Evolutionary conservation across 2,329 filamentous ascomycete genomes (phyloP).

Genomic region (Fusarium cicatricum): DNA sequence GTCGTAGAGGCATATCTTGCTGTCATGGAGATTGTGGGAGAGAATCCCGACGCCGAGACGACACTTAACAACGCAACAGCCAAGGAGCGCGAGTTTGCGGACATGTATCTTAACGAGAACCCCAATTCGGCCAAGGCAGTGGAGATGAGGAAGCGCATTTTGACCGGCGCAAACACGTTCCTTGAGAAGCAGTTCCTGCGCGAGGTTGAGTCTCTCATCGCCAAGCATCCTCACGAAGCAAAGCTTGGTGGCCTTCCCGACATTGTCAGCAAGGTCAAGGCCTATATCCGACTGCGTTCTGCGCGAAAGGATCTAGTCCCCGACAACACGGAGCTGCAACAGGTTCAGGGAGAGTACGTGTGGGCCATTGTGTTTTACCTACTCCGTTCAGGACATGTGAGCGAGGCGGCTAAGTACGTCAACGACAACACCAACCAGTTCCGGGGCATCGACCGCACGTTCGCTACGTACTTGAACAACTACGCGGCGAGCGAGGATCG

Average conservation of each 20-base stretch:
- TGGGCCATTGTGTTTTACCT: conserved; percentile 97
- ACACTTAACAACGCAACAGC: conserved; percentile 69
- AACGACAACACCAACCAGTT: conserved; percentile 81
- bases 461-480: conserved; percentile 84
- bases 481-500: conserved; percentile 82
- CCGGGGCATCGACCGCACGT: conserved; percentile 88
- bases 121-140: conserved; percentile 69
- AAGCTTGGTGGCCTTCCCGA: conserved; percentile 90
- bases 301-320: conserved; percentile 84
- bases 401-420: conserved; percentile 88
- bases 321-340: conserved; percentile 82
- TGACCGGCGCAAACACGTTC: conserved; percentile 80
- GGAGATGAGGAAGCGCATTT: conserved; percentile 78
- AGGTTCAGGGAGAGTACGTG: conserved; percentile 81
- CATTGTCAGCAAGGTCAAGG: conserved; percentile 88
- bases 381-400: conserved; percentile 82
- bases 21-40: conserved; percentile 79
- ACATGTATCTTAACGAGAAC: conserved; percentile 79
- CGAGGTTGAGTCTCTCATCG: conserved; percentile 79
- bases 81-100: conserved; percentile 78
- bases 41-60: conserved; percentile 68
- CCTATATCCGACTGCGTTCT: conserved; percentile 84
- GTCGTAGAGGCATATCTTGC: conserved; percentile 85
- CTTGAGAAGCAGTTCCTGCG: conserved; percentile 83
- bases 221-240: conserved; percentile 86